Base-by-base conservation (phyloP, 352 stramenopile species). In the Phytophthora boehmeriae region DNA sequence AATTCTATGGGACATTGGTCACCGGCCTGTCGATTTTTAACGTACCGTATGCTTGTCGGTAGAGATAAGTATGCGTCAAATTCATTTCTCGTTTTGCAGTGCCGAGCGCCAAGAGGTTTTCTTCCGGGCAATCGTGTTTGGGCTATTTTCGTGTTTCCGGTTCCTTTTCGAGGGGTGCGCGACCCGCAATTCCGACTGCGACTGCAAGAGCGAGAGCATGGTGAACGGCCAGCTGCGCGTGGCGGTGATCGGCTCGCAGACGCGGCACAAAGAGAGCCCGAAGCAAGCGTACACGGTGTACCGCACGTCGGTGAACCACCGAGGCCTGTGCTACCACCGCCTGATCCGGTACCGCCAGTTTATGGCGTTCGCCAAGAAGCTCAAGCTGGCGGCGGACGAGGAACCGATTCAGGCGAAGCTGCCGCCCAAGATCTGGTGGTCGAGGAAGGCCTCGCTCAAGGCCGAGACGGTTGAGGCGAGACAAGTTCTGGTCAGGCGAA, bases 281-380 rank as follows among this genome's bases (percentile, higher is more conserved):
- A 42, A 66, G 0, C 14, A 68, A n/a, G 71, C 81, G 10, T 88
- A 86, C 63, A 93, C 81, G 30, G 80, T 90, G 13, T 93, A 91
- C 58, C 80, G 80, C 45, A 92, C 85, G 39, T 78, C 77, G 6
- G 75, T 88, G 35, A 92, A 83, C 64, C 89, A 79, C 30, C 59
- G 68, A 30, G 81, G 83, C 6, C 46, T 86, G 41, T 89, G 77
- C 69, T 90, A 80, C 57, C 76, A 93, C 52, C 82, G 85, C 1
- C 58, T 92, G 19, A 62, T 93, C 42, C 85, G 85, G 35, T 93
- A 75, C 59, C 68, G 85, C 11, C 63, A 89, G n/a, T 92, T 93
- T 43, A 36, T 44, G 27, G 46, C 32, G 32, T 91, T 93, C 55
- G 60, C 72, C 43, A 74, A 69, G 59, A 63, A 63, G 22, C 43